Evolutionary conservation across 495 filamentous ascomycete species (phyloP).

Genomic region (Podospora pseudoanserina): DNA sequence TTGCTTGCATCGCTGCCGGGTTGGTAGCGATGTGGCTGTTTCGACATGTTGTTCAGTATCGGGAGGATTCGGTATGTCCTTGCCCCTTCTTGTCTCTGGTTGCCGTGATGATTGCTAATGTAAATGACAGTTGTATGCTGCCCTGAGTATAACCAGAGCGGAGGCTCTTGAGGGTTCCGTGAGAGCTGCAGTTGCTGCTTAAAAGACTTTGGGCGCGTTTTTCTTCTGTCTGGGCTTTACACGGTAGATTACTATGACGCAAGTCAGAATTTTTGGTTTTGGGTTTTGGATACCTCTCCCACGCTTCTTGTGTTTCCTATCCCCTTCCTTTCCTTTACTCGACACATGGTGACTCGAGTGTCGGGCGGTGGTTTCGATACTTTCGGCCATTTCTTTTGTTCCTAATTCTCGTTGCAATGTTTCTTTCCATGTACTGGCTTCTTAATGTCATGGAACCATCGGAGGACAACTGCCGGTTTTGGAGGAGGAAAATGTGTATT

Average conservation of each 20-base stretch:
- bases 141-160: no score
- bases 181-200: not conserved
- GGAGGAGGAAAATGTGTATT: no score
- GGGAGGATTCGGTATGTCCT: not conserved
- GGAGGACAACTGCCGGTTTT: no score
- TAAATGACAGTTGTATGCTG: not conserved
- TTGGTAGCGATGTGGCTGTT: slow-evolving; percentile 16
- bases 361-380: no score
- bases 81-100: slow-evolving; percentile 1
- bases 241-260: not conserved
- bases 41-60: slow-evolving; percentile 2
- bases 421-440: no score
- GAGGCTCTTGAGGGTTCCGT: not conserved
- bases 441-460: no score
- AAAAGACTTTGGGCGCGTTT: not conserved
- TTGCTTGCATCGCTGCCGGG: slow-evolving; percentile 13
- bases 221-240: not conserved
- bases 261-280: not conserved
- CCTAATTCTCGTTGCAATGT: no score
- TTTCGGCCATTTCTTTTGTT: no score
- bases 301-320: no score
- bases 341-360: no score
- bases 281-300: no score
- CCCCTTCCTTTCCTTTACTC: no score
- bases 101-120: not conserved